These are phyloP conservation scores for Cutaneotrichosporon sp. DNA, from an alignment of 1,284 basidiomycete genomes.

Conservation along the genomic window DNA sequence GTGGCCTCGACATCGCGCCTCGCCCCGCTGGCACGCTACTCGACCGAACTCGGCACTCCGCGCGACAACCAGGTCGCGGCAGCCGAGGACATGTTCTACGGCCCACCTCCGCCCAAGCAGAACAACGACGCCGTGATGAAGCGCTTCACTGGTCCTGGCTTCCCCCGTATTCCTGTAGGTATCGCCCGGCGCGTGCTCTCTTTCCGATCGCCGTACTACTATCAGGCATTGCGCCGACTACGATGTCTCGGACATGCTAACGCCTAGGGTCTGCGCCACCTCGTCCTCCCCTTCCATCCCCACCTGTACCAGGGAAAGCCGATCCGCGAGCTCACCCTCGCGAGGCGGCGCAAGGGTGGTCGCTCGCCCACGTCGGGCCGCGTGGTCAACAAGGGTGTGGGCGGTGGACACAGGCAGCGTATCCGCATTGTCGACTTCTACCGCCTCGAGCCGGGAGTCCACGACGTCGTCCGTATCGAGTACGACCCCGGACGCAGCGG, in stretches of 20 bases:
- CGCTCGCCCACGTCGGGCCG: conserved; percentile 68
- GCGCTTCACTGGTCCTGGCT: conserved; percentile 41
- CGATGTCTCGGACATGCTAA: too few species aligned
- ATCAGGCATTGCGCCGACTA: too few species aligned
- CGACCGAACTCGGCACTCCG: conserved; percentile 17
- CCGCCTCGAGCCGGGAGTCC: conserved; percentile 67
- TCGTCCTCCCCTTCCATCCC: conserved; percentile 70
- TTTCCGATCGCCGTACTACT: too few species aligned
- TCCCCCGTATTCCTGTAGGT: conserved; percentile 45
- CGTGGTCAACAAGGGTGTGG: conserved; percentile 82
- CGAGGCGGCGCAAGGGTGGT: conserved; percentile 80
- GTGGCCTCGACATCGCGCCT: conserved; percentile 25
- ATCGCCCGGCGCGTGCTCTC: not conserved
- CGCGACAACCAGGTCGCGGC: not conserved
- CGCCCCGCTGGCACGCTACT: conserved; percentile 16
- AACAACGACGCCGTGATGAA: conserved; percentile 31
- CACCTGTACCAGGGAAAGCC: conserved; percentile 82
- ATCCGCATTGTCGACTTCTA: conserved; percentile 85
- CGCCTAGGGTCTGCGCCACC: conserved; percentile 69
- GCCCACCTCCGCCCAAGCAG: conserved; percentile 20
- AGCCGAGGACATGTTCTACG: conserved; percentile 21
- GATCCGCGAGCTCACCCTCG: conserved; percentile 72
- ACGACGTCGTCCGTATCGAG: conserved; percentile 88
- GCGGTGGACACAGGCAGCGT: conserved; percentile 85
- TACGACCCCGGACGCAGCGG: conserved; percentile 92